Evolutionary conservation across 2,329 filamentous ascomycete species (phyloP).

Genomic region (Cladosporium colombiae): DNA sequence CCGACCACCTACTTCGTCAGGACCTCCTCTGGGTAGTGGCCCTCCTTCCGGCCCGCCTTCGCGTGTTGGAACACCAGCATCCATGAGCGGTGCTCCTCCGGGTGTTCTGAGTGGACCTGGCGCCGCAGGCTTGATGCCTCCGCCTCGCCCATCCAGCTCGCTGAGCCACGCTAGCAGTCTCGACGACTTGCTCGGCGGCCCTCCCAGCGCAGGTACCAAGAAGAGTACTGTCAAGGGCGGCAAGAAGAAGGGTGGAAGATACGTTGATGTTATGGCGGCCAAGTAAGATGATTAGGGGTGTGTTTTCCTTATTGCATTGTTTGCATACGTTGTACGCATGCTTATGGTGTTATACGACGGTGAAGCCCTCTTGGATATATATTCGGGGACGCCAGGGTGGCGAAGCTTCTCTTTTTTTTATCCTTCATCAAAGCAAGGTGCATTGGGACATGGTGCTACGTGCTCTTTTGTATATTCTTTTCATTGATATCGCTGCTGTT

Average conservation of each 20-base stretch:
- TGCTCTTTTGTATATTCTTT: not conserved
- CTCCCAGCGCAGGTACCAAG: conserved; percentile 57
- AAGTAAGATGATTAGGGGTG: conserved; percentile 9
- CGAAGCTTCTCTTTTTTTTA: not conserved
- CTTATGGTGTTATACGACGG: not conserved
- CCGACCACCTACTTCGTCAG: conserved; percentile 24
- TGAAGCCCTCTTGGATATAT: not conserved
- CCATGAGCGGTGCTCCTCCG: not conserved
- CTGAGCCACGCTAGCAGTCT: conserved; percentile 61
- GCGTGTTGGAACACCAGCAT: conserved; percentile 34
- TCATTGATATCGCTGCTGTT: not conserved
- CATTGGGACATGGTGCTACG: not conserved
- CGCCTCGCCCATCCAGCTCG: conserved; percentile 8
- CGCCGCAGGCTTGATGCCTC: conserved; percentile 19
- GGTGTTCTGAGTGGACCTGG: conserved; percentile 20
- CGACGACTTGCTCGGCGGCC: conserved; percentile 82
- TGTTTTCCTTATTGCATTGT: not conserved
- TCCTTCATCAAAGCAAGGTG: not conserved
- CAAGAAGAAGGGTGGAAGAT: conserved; percentile 82
- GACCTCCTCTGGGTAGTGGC: conserved; percentile 13
- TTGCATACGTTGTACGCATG: not conserved
- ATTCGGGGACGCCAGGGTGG: not conserved
- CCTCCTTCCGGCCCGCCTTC: conserved; percentile 34
- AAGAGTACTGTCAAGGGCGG: conserved; percentile 53
- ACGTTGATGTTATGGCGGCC: conserved; percentile 89